Conservation (phyloP, 2,329 filamentous ascomycete genomes). For the Diaporthe australafricana region DNA sequence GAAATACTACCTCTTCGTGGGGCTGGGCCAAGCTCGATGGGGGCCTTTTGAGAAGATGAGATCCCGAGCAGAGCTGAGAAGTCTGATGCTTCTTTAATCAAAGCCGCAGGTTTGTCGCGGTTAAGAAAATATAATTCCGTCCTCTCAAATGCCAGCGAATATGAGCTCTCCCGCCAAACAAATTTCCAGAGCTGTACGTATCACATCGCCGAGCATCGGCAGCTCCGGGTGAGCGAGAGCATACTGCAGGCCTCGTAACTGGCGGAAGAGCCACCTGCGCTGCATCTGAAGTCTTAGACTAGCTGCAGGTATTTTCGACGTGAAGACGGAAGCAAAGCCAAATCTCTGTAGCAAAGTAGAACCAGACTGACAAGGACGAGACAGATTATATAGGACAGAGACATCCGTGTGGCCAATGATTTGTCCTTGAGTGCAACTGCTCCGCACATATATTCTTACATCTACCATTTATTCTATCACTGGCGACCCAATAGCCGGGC, state of each 20-base stretch:
- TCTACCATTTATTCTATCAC: constrained; percentile 42
- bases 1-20: neutral
- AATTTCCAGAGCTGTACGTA: neutral
- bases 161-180: neutral
- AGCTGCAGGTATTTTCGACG: no score
- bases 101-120: neutral
- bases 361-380: neutral
- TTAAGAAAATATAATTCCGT: neutral
- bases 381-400: neutral
- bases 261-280: no score
- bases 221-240: neutral
- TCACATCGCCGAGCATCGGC: neutral
- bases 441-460: neutral
- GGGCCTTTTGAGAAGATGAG: neutral
- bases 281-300: no score
- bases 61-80: neutral
- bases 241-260: no score
- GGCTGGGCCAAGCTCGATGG: constrained; percentile 2
- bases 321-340: no score
- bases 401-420: no score
- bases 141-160: neutral
- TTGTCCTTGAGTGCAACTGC: neutral
- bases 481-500: constrained; percentile 53
- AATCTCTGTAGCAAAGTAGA: neutral
- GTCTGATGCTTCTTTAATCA: neutral